These are phyloP conservation scores for Sclerotinia borealis DNA, from an alignment of 2,329 filamentous ascomycete species.

Conservation along the genomic window DNA sequence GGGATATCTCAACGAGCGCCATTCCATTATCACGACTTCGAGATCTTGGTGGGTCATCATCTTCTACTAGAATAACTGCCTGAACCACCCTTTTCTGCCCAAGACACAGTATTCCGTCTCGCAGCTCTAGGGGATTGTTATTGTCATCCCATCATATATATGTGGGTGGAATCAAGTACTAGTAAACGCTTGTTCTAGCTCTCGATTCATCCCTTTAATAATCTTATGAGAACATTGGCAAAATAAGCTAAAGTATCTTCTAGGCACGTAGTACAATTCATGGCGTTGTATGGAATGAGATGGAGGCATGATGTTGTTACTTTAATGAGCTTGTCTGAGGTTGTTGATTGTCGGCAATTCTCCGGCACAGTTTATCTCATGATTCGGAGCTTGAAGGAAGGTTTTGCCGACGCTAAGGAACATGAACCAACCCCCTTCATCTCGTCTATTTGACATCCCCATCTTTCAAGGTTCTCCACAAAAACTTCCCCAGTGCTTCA, in stretches of 20 bases:
- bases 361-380: not conserved
- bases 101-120: not conserved
- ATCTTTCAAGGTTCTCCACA: not conserved
- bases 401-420: not conserved
- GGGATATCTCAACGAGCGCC: not conserved
- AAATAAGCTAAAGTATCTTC: not conserved
- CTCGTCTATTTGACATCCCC: not conserved
- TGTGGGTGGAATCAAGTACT: not conserved
- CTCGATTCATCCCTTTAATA: not conserved
- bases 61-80: not conserved
- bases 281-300: not conserved
- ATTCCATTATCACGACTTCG: not conserved
- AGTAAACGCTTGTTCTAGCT: not conserved
- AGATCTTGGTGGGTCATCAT: not conserved
- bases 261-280: not conserved
- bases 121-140: not conserved
- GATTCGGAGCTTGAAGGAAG: not conserved
- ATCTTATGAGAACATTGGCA: not conserved
- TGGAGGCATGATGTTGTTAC: not conserved
- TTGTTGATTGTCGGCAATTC: slow-evolving; percentile 1
- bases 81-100: not conserved
- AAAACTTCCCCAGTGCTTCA: not conserved
- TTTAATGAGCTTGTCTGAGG: not conserved
- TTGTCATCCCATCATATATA: not conserved
- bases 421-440: not conserved